These are phyloP conservation scores for Vitis cinerea DNA, from an alignment of 164 flowering plant species.

Conservation along the genomic window DNA sequence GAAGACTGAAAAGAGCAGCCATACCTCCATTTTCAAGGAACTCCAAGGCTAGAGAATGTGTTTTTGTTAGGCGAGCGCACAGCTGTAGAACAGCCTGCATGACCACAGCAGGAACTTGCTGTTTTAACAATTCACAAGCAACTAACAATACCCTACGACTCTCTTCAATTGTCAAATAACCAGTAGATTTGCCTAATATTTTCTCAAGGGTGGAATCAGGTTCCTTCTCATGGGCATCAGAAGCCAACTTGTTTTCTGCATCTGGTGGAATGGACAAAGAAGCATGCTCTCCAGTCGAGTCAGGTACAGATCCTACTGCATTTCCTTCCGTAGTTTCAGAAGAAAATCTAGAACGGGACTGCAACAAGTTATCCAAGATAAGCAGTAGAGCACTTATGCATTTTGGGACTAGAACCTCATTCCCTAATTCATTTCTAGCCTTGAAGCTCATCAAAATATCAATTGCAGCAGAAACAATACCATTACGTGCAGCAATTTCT, in stretches of 20 bases:
- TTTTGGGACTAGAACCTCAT: constrained; percentile 56
- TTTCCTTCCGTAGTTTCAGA: constrained; percentile 41
- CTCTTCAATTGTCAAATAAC: constrained; percentile 73
- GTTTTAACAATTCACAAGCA: constrained; percentile 72
- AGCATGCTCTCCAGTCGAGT: constrained; percentile 45
- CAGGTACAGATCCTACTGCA: constrained; percentile 33
- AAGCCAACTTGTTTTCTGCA: constrained; percentile 28
- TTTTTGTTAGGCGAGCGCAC: constrained; percentile 88
- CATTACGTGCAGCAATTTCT: constrained; percentile 72
- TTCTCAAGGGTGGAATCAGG: constrained; percentile 48
- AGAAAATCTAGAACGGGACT: constrained; percentile 51
- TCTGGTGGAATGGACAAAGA: constrained; percentile 29
- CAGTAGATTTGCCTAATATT: constrained; percentile 76
- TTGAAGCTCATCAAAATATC: constrained; percentile 61
- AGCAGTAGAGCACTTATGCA: constrained; percentile 80
- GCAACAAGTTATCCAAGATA: constrained; percentile 77
- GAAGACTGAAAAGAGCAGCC: constrained; percentile 71
- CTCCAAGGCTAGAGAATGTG: constrained; percentile 68
- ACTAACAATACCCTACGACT: constrained; percentile 50
- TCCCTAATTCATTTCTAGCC: constrained; percentile 36
- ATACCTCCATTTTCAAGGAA: constrained; percentile 87
- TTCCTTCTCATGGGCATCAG: constrained; percentile 42
- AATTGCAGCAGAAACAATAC: constrained; percentile 52
- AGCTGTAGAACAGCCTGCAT: constrained; percentile 93
- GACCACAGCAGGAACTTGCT: constrained; percentile 66